Percentiles rank a stretch among this genome's conserved stretches.
Evolutionary conservation across 108 stramenopile genomes (phyloP).

Genomic region (Fragilariopsis cylindrus): DNA sequence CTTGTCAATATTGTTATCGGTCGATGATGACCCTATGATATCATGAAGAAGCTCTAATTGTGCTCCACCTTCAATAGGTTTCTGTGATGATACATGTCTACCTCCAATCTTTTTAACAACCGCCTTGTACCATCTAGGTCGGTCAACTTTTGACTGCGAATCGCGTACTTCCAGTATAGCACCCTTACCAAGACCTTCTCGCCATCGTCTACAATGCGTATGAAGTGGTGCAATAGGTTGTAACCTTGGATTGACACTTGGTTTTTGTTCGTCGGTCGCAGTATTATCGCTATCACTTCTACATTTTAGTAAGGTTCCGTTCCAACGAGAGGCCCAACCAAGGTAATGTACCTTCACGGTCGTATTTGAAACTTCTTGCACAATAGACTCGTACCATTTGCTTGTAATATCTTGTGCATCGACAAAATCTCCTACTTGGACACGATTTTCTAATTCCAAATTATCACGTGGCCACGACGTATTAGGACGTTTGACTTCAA

Average conservation of each 20-base stretch:
- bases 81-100: constrained; percentile 32
- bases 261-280: constrained; percentile 5
- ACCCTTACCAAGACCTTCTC: constrained; percentile 55
- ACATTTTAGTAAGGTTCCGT: constrained; percentile 42
- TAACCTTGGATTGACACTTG: constrained; percentile 27
- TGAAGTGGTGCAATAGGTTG: constrained; percentile 64
- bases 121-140: constrained; percentile 78
- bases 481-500: constrained; percentile 59
- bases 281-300: not conserved
- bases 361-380: constrained; percentile 54
- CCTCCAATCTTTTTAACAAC: constrained; percentile 51
- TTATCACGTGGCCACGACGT: constrained; percentile 54
- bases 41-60: constrained; percentile 50
- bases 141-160: constrained; percentile 42
- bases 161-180: constrained; percentile 71
- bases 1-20: not conserved
- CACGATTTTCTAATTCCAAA: constrained; percentile 65
- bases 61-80: constrained; percentile 54
- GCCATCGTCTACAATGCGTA: constrained; percentile 64
- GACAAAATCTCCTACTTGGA: constrained; percentile 75
- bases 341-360: constrained; percentile 76
- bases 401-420: constrained; percentile 79
- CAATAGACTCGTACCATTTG: constrained; percentile 81
- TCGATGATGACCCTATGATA: not conserved
- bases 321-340: constrained; percentile 80